Percentiles rank a stretch among this genome's conserved stretches.
phyloP scores from a whole-genome alignment of 73 alveolate genomes.

The Tetrahymena malaccensis region DNA sequence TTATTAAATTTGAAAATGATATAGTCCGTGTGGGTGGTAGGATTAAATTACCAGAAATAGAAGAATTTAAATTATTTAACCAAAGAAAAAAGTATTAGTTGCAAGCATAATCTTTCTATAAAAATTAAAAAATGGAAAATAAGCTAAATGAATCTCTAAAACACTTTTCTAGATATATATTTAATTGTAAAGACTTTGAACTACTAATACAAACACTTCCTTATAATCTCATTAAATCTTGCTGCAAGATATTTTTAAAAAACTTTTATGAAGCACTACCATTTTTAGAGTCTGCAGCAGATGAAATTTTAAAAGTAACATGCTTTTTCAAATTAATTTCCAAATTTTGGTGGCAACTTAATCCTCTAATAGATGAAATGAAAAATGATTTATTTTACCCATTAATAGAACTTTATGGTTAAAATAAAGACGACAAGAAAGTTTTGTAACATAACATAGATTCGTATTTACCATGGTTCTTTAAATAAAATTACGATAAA shows the following conservation, averaged over 20 bases:
- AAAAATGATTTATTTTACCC: background rate
- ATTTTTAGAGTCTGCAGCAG: background rate
- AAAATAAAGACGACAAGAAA: background rate
- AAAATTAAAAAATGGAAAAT: background rate
- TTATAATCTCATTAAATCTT: background rate
- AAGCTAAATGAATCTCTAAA: background rate
- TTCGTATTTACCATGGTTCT: background rate
- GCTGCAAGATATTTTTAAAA: background rate
- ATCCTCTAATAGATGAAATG: background rate
- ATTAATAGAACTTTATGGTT: background rate
- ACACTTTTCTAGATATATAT: background rate
- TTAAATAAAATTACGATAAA: too few species aligned
- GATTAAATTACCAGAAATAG: conserved; percentile 43
- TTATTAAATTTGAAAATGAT: conserved; percentile 44
- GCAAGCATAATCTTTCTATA: background rate
- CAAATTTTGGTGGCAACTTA: background rate
- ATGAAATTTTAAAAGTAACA: background rate
- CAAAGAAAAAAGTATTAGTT: background rate
- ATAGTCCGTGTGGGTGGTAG: conserved; percentile 77
- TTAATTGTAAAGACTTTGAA: background rate
- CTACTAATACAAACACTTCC: background rate
- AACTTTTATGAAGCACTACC: background rate
- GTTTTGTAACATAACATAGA: too few species aligned
- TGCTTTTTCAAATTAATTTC: background rate
- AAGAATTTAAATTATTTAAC: background rate